Conservation (phyloP, 2,329 filamentous ascomycete genomes). For the Botrytis galanthina region DNA sequence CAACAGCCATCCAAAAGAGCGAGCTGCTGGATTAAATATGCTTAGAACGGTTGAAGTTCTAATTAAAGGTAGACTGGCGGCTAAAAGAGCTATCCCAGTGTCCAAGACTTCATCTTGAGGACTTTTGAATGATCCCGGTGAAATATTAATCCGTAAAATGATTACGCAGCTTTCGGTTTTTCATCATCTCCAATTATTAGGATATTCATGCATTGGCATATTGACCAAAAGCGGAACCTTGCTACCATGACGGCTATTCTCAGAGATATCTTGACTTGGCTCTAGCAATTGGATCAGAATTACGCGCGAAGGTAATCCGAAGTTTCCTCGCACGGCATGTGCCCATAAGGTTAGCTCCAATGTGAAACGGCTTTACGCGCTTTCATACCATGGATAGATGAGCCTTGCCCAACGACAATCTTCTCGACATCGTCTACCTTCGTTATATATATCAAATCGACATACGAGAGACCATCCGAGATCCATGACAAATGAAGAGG, state of each 20-base stretch:
- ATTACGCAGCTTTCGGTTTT: neutral
- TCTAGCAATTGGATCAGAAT: neutral
- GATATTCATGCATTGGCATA: neutral
- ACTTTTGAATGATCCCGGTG: neutral
- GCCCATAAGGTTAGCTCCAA: neutral
- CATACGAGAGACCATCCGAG: neutral
- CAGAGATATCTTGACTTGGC: neutral
- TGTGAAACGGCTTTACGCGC: neutral
- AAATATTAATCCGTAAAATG: conserved; percentile 3
- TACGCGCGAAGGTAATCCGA: neutral
- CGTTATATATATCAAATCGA: no score
- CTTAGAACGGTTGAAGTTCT: neutral
- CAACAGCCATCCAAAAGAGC: neutral
- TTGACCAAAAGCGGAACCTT: neutral
- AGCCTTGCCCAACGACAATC: neutral
- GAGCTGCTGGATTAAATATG: neutral
- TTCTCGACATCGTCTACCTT: neutral
- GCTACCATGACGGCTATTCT: neutral
- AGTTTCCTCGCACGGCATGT: neutral
- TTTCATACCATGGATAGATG: neutral
- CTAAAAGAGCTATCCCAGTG: neutral
- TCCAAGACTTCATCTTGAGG: neutral
- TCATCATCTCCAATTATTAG: neutral
- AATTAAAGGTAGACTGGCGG: neutral
- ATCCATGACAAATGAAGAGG: neutral